Evolutionary conservation across 169 alveolate genomes (phyloP), one percentile per base, ranked within the genome.

Genomic region (Amoebophrya sp.): DNA sequence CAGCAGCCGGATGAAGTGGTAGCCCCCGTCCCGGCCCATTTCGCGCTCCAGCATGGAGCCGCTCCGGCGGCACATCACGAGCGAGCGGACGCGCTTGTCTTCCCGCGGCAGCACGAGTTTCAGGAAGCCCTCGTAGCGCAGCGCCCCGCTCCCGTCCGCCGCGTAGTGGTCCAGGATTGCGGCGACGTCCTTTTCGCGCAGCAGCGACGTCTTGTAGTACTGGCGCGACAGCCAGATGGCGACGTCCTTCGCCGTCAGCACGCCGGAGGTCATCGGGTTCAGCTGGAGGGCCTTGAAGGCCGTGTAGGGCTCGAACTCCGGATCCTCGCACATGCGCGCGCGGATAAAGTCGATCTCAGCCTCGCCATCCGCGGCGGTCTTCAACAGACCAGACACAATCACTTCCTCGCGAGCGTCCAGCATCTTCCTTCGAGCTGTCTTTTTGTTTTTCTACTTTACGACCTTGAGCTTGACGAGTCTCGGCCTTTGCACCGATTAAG

Each of bases 1-100:
- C 78, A 58, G 23, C 78, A 58, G 78, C 38, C 78, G 78, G 39
- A 58, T n/a, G 78, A 58, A 58, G 78, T 58, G 78, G 78, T 58
- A 58, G 78, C 78, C 78, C 2, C 78, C 78, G 78, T 58, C 78
- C 38, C 78, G 78, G 7, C 78, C 78, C 78, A 58, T 58, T 16
- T 58, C 78, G 78, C 78, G 78, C 78, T 58, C 78, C 78, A 58
- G 23, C 78, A 58, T 58, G 34, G 78, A 58, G 78, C 38, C 2
- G 34, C 29, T 1, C 34, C 78, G 78, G 34, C 78, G 78, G 34
- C 78, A 58, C 78, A 58, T 58, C 34, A 58, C 78, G 34, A 58
- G 78, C 34, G 78, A 58, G 29, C 78, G 78, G 34, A 58, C 78
- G 7, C 78, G 78, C 78, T 58, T 58, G 78, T 58, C 78, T 29